Percentiles rank a stretch among this genome's conserved stretches.
These are phyloP conservation scores for Trichoderma virens DNA, from an alignment of 495 filamentous ascomycete genomes.

Conservation along the genomic window DNA sequence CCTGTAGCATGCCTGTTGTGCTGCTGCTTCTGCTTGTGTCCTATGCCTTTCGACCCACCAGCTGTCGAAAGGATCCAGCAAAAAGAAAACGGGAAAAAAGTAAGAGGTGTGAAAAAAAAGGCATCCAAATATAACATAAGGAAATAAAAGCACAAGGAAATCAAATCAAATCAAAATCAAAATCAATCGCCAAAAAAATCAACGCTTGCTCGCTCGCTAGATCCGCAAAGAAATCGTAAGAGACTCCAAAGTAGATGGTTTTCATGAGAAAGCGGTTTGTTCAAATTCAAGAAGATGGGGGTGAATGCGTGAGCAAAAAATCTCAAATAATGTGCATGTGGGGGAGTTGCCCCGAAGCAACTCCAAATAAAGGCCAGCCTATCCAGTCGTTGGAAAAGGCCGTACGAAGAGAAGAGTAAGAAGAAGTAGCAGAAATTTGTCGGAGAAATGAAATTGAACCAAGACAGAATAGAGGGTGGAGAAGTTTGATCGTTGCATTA, in stretches of 20 bases:
- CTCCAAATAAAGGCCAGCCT: neutral
- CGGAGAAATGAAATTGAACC: neutral
- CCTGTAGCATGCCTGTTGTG: constrained; percentile 5
- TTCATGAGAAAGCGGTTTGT: constrained; percentile 12
- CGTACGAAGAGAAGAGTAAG: constrained; percentile 5
- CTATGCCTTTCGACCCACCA: constrained; percentile 12
- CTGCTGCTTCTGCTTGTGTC: constrained; percentile 3
- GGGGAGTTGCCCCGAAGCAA: neutral
- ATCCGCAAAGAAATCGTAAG: constrained; percentile 11
- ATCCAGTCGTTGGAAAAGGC: neutral
- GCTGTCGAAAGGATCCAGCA: constrained; percentile 9
- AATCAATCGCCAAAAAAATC: constrained; percentile 15
- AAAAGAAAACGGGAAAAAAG: constrained; percentile 7
- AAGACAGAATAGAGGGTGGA: constrained; percentile 5
- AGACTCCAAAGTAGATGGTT: constrained; percentile 13
- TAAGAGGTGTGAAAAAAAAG: constrained; percentile 14
- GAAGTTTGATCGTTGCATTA: neutral
- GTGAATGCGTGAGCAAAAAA: constrained; percentile 6
- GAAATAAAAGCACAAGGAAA: constrained; percentile 11
- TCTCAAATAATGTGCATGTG: constrained; percentile 5
- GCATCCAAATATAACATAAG: constrained; percentile 15
- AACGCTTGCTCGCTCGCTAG: constrained; percentile 24
- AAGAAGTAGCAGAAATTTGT: constrained; percentile 10
- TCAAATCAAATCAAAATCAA: constrained; percentile 7
- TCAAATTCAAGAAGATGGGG: constrained; percentile 2